Percentiles rank a stretch among this genome's conserved stretches.
Conservation (phyloP, 2,329 filamentous ascomycete genomes). For the Trichoderma endophyticum region DNA sequence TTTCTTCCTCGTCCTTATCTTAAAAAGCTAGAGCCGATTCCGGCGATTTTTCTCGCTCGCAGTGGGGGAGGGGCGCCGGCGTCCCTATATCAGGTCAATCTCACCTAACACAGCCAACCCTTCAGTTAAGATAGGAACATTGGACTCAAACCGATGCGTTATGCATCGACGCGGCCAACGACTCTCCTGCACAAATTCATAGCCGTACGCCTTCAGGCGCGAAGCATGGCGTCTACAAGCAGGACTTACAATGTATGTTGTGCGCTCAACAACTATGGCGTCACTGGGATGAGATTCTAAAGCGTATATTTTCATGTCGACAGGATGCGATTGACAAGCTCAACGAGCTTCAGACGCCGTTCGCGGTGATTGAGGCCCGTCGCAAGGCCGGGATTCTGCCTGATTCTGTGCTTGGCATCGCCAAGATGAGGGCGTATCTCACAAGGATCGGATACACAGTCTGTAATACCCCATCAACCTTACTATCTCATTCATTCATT, state of each 20-base stretch:
- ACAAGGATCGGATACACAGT: slow-evolving; percentile 72
- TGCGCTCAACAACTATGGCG: not conserved
- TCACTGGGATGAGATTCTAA: not conserved
- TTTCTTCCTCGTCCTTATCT: not conserved
- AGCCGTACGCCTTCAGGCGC: slow-evolving; percentile 21
- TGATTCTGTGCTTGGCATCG: slow-evolving; percentile 62
- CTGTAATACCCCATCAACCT: slow-evolving; percentile 19
- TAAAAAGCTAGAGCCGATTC: slow-evolving; percentile 5
- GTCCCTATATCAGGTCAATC: slow-evolving; percentile 2
- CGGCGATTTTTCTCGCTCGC: slow-evolving; percentile 11
- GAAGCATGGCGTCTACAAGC: slow-evolving; percentile 29
- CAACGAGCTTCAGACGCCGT: slow-evolving; percentile 89
- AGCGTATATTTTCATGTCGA: not conserved
- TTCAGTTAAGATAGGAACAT: not conserved
- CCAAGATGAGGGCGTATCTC: slow-evolving; percentile 78
- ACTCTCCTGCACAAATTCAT: slow-evolving; percentile 24
- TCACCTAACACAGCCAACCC: not conserved
- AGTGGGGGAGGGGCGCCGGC: not conserved
- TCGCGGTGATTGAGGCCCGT: slow-evolving; percentile 73
- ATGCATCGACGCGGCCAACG: slow-evolving; percentile 31
- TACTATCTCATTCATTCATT: not conserved
- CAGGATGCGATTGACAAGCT: slow-evolving; percentile 82
- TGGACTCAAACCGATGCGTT: slow-evolving; percentile 30
- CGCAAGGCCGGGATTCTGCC: slow-evolving; percentile 69
- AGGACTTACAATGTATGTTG: slow-evolving; percentile 36